Evolutionary conservation across 1,139 yeast genomes (phyloP).

Genomic region (Saccharomyces hybrid): DNA sequence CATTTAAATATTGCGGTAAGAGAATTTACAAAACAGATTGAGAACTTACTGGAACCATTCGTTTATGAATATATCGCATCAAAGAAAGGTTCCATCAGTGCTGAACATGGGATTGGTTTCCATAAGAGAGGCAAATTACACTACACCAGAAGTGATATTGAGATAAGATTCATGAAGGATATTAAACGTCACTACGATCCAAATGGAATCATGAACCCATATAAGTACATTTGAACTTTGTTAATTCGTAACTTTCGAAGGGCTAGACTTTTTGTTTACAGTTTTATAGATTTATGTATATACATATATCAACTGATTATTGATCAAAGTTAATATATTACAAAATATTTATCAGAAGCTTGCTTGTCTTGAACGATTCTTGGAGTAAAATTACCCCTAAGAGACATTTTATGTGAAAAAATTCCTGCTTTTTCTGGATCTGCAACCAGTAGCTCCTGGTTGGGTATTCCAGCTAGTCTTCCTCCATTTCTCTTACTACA

Average conservation of each 20-base stretch:
- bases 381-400: background rate
- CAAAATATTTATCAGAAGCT: background rate
- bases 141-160: conserved; percentile 63
- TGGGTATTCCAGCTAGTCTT: background rate
- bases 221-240: conserved; percentile 51
- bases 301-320: background rate
- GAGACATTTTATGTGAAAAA: background rate
- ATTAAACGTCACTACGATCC: conserved; percentile 76
- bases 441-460: background rate
- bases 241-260: background rate
- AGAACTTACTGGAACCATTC: no score
- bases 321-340: background rate
- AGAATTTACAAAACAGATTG: no score
- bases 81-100: no score
- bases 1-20: no score
- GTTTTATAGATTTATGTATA: background rate
- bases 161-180: conserved; percentile 62
- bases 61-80: no score
- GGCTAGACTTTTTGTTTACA: background rate
- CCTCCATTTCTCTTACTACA: background rate
- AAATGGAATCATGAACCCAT: conserved; percentile 80
- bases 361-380: background rate
- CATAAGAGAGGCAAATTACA: no score
- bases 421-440: background rate
- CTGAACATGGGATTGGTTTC: no score